A percentile compares a stretch with the other conserved stretches of the same genome.
phyloP scores from a whole-genome alignment of 352 stramenopile genomes.

The Phytophthora sp. region DNA sequence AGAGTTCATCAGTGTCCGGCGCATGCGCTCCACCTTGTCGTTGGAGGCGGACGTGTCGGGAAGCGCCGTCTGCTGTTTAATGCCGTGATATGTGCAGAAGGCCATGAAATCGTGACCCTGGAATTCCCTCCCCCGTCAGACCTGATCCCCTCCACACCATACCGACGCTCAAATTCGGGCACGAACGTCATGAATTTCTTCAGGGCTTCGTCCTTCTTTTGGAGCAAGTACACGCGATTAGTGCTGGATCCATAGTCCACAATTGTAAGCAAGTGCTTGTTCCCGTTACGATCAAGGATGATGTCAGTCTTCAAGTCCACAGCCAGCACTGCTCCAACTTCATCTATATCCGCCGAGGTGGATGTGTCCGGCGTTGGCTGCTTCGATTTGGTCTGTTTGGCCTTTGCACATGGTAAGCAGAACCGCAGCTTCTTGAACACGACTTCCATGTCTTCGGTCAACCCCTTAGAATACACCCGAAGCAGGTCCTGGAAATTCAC shows the following conservation, averaged over 20 bases:
- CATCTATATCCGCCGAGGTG: background rate
- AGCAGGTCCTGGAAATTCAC: slow-evolving; percentile 17
- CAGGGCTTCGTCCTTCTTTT: slow-evolving; percentile 3
- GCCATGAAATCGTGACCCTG: background rate
- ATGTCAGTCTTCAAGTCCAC: slow-evolving; percentile 23
- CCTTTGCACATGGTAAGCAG: slow-evolving; percentile 17
- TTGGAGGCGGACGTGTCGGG: background rate
- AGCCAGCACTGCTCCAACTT: slow-evolving; percentile 12
- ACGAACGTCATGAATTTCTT: background rate
- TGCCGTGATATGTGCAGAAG: background rate
- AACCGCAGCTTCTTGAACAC: slow-evolving; percentile 5
- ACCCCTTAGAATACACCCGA: background rate
- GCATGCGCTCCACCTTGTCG: background rate
- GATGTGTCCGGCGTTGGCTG: slow-evolving; percentile 21
- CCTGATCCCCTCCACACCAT: no score
- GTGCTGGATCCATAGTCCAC: slow-evolving; percentile 20
- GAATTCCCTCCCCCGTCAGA: no score
- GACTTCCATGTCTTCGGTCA: background rate
- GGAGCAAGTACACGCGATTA: slow-evolving; percentile 17
- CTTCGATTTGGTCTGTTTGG: slow-evolving; percentile 4
- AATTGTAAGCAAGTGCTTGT: no score
- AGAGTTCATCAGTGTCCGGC: background rate
- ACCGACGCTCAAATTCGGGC: slow-evolving; percentile 1
- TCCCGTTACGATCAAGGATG: background rate
- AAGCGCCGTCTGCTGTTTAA: background rate